Evolutionary conservation across 179 eudicot genomes (phyloP).

Genomic region (Spergularia azorica): DNA sequence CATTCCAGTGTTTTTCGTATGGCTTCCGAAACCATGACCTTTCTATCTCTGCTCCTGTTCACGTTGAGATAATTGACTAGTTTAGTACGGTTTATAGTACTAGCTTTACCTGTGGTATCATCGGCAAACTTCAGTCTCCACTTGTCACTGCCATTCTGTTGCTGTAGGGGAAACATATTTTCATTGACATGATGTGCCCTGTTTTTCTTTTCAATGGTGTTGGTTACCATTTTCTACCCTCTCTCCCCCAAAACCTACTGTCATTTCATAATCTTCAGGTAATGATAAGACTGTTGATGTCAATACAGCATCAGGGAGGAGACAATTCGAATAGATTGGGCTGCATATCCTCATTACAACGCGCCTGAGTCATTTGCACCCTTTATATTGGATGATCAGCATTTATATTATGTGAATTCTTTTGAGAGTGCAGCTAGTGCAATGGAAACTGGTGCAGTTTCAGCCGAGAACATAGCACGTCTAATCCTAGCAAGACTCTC

Average conservation of each 20-base stretch:
- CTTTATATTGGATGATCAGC: slow-evolving; percentile 67
- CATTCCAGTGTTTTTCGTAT: not conserved
- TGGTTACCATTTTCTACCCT: not conserved
- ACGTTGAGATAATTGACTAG: too few relatives aligned
- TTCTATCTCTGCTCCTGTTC: not conserved
- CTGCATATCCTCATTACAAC: slow-evolving; percentile 91
- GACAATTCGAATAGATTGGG: slow-evolving; percentile 80
- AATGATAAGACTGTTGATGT: slow-evolving; percentile 3
- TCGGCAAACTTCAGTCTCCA: not conserved
- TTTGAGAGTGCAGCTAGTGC: slow-evolving; percentile 96
- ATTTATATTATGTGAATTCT: slow-evolving; percentile 87
- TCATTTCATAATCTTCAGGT: not conserved
- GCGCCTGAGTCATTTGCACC: slow-evolving; percentile 92
- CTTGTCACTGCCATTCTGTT: not conserved
- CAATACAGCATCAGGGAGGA: slow-evolving; percentile 61
- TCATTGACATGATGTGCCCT: not conserved
- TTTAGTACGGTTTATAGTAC: too few relatives aligned
- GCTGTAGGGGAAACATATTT: not conserved
- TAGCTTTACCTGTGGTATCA: not conserved
- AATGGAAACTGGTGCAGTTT: slow-evolving; percentile 91
- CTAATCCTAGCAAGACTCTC: slow-evolving; percentile 64
- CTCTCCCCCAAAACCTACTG: not conserved
- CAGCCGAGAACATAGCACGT: slow-evolving; percentile 90
- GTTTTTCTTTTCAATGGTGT: not conserved
- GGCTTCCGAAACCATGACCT: not conserved